phyloP scores from a whole-genome alignment of 305 asterid species.

The Rubia balearica region DNA sequence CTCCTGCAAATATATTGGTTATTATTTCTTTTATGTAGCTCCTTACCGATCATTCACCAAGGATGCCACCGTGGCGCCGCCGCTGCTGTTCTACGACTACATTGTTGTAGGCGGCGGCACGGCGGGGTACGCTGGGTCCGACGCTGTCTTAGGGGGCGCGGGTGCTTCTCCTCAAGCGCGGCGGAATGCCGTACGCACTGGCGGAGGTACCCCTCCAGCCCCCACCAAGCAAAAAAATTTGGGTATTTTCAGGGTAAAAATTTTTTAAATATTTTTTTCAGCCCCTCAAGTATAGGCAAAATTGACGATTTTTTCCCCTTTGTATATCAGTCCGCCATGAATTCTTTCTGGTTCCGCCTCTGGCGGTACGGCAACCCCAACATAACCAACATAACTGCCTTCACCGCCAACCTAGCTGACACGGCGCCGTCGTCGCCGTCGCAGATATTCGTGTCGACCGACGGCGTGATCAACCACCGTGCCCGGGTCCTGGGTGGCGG shows the following conservation, averaged over 20 bases:
- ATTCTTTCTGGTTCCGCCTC: no score
- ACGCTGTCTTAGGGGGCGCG: constrained; percentile 42
- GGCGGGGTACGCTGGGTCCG: constrained; percentile 64
- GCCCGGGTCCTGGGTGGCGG: constrained; percentile 72
- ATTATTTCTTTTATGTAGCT: constrained; percentile 24
- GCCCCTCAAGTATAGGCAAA: no score
- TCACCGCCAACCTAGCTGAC: constrained; percentile 29
- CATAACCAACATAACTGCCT: constrained; percentile 34
- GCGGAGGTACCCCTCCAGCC: no score
- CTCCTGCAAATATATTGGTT: not conserved
- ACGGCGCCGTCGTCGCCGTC: constrained; percentile 46
- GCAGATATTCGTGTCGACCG: constrained; percentile 59
- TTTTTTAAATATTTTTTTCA: no score
- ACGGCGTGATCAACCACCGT: constrained; percentile 77
- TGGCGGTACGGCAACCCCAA: constrained; percentile 48
- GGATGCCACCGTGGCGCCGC: constrained; percentile 52
- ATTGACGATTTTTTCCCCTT: no score
- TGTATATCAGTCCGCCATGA: no score
- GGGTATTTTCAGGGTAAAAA: no score
- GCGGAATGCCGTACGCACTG: constrained; percentile 13
- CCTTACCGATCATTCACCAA: constrained; percentile 49
- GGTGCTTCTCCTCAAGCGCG: constrained; percentile 55
- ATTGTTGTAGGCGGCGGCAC: constrained; percentile 72
- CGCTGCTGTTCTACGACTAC: constrained; percentile 46
- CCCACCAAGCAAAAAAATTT: no score